Base-by-base conservation (phyloP, 192 early-diverging fungal genomes). In the Chytriomyces confervae region DNA sequence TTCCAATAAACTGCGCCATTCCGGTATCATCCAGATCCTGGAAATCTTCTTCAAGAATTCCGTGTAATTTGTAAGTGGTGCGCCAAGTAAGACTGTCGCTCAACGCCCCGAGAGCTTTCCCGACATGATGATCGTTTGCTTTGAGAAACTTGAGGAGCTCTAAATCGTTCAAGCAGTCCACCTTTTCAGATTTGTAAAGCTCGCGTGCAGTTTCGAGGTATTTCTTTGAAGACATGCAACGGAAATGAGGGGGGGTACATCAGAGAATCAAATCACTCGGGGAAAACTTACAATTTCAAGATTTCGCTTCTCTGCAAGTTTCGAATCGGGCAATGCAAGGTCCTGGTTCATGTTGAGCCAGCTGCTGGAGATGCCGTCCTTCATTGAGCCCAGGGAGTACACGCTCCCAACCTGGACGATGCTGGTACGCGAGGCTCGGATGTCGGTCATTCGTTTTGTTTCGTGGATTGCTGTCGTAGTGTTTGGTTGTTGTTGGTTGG, bases 101-200 rank as follows among this genome's bases (percentile, higher is more conserved):
- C 6, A 81, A 20, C 3, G 80, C 76, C 11, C 66, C 64, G 7
- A 81, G 53, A 3, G 80, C 80, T 50, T 78, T 76, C 24, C 80
- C 80, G 2, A 51, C n/a, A 50, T 81, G 77, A 29, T 65, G 46
- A 36, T 72, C 64, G 16, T 81, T 71, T 13, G 53, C 13, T 20
- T 45, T 60, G 50, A 81, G 71, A 44, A 66, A 81, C 50, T 81
- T 79, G 48, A 69, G 60, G 6, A 81, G 67, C 53, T 81, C 80
- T 7, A 27, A 45, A 62, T 79, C 69, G 51, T 44, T 78, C 10
- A 81, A 46, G 9, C 7, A 43, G 46, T 77, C 75, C 8, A 81
- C 71, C 36, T 76, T 76, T 46, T 81, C 77, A 44, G 51, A 20
- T 72, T 66, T 68, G 62, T 77, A 79, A 8, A 81, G 69, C 46